Evolutionary conservation across 176 grass and related monocot genomes (phyloP).

Genomic region (Lolium perenne): DNA sequence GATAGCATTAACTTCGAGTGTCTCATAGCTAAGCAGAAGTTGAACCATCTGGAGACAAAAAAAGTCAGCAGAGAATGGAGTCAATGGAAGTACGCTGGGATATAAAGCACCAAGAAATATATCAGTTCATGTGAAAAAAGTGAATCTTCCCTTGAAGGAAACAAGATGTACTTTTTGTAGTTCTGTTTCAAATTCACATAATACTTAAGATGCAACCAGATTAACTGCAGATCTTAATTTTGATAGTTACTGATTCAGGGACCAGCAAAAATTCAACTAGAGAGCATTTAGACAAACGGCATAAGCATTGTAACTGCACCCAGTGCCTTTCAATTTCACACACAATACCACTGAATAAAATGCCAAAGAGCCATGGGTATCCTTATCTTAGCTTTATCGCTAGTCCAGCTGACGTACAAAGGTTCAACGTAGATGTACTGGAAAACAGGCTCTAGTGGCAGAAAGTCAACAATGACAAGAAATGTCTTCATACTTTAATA

Average conservation of each 20-base stretch:
- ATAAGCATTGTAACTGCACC: not conserved
- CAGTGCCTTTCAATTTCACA: slow-evolving; percentile 1
- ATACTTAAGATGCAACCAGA: not conserved
- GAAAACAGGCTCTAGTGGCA: slow-evolving; percentile 16
- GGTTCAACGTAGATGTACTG: not conserved
- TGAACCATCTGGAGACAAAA: slow-evolving; percentile 72
- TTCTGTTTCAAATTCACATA: slow-evolving; percentile 1
- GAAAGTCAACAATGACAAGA: not conserved
- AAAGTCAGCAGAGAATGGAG: not conserved
- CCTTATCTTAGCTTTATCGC: not conserved
- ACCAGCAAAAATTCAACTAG: not conserved
- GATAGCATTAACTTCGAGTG: slow-evolving; percentile 76
- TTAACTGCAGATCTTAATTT: not conserved
- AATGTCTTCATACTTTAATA: not conserved
- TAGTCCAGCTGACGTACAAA: slow-evolving; percentile 6
- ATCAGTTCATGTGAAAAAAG: not conserved
- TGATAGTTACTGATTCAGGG: not conserved
- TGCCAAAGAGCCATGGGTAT: not conserved
- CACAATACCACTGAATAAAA: not conserved
- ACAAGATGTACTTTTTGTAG: not conserved
- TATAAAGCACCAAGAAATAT: slow-evolving; percentile 4
- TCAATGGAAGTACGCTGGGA: slow-evolving; percentile 14
- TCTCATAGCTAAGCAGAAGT: slow-evolving; percentile 76
- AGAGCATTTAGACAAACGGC: slow-evolving; percentile 7
- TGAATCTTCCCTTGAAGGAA: not conserved